Evolutionary conservation across 2,329 filamentous ascomycete genomes (phyloP).

Genomic region (Alternaria sp.): DNA sequence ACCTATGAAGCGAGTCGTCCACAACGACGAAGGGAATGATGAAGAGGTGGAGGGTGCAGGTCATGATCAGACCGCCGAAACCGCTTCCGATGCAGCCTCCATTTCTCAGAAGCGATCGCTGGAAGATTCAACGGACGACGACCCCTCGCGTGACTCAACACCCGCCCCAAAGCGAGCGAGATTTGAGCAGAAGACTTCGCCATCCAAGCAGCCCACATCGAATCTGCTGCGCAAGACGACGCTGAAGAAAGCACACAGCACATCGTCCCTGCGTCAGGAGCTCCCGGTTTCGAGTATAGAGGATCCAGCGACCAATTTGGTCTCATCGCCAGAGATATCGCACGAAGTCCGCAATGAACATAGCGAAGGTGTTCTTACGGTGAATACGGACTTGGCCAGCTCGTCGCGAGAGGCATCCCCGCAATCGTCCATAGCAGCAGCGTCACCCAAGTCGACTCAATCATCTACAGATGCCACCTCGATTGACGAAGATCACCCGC

Average conservation of each 20-base stretch:
- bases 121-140: conserved; percentile 24
- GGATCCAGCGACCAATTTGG: conserved; percentile 27
- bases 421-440: conserved; percentile 31
- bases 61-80: not conserved
- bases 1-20: conserved; percentile 48
- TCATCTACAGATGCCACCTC: conserved; percentile 48
- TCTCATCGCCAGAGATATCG: conserved; percentile 21
- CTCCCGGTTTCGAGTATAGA: conserved; percentile 44
- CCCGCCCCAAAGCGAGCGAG: conserved; percentile 21
- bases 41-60: conserved; percentile 20
- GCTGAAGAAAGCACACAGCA: conserved; percentile 42
- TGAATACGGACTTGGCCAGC: conserved; percentile 36
- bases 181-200: conserved; percentile 18
- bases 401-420: conserved; percentile 41
- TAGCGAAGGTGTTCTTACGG: conserved; percentile 37
- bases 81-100: conserved; percentile 5
- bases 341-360: conserved; percentile 42
- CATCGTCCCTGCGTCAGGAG: conserved; percentile 40
- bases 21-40: conserved; percentile 38
- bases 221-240: conserved; percentile 30
- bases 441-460: conserved; percentile 43
- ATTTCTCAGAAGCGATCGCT: conserved; percentile 37
- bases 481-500: conserved; percentile 40
- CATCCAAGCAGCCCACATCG: conserved; percentile 17
- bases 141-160: conserved; percentile 18